Base-by-base conservation (phyloP, 1,139 yeast species). In the Debaryomyces psychrophilus region DNA sequence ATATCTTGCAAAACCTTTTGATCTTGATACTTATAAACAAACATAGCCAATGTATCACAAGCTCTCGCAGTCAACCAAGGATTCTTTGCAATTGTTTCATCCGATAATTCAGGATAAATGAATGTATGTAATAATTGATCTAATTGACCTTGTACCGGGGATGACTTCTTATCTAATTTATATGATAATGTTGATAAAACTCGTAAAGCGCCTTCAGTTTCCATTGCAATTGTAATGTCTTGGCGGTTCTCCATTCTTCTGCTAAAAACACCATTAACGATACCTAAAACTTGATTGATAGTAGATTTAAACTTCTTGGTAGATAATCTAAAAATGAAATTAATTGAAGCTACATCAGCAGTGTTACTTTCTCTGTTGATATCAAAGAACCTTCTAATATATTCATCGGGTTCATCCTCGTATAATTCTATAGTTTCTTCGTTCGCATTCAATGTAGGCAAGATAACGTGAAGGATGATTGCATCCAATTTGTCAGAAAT, bases 301-400 rank as follows among this genome's bases (percentile, higher is more conserved):
- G 83, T 65, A 44, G 73, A 70, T 34, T 74, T 73, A 54, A 81
- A 78, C 58, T 81, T 76, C 45, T 75, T 68, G 56, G 68, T 68
- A 51, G 72, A 65, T 57, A 68, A 74, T 59, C 72, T 68, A 60
- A 79, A 81, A 41, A 92, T 68, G 55, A 90, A 88, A 63, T 85
- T 87, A 43, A 87, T 80, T 1, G 97, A 85, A 0, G 96, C 96
- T 36, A 82, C 82, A 58, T 89, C 96, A 0, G 95, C 82, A 9
- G 93, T 85, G 41, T 81, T 79, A 31, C 81, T 77, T 53, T 88
- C 95, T 53, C 87, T 83, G 58, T 81, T 83, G 48, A 83, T 72
- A 59, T 85, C 90, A 54, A 83, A 84, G 57, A 69, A 84, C 54
- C 87, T 76, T 68, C 90, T 77, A 31, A 85, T 76, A 57, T 85